A percentile compares a stretch with the other conserved stretches of the same genome.
Conservation (phyloP, 495 filamentous ascomycete species). For the Parathielavia appendiculata region DNA sequence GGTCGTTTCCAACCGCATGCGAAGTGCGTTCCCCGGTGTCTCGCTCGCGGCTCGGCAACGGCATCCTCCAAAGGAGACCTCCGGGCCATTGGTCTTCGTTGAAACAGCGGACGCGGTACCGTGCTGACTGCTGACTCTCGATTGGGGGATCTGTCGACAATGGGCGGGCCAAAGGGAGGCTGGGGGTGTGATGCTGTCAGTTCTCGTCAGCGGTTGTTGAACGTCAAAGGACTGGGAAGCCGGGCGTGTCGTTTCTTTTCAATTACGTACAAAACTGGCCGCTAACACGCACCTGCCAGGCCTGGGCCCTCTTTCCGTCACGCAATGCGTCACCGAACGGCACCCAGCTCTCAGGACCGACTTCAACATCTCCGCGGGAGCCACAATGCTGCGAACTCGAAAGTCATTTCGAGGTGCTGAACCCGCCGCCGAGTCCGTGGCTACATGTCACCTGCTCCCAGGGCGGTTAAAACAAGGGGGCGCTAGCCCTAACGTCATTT, state of each 20-base stretch:
- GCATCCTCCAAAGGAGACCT: too few relatives aligned
- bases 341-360: background rate
- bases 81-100: background rate
- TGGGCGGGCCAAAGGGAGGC: background rate
- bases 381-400: background rate
- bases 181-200: conserved; percentile 1
- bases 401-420: background rate
- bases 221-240: background rate
- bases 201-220: background rate
- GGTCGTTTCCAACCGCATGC: background rate
- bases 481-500: conserved; percentile 8
- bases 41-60: background rate
- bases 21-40: background rate
- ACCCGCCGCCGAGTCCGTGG: background rate
- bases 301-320: conserved; percentile 18
- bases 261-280: conserved; percentile 35
- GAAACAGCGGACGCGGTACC: background rate
- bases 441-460: background rate
- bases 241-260: conserved; percentile 18
- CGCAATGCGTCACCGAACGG: conserved; percentile 18
- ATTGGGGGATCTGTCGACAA: background rate
- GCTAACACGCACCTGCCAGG: conserved; percentile 24
- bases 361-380: conserved; percentile 30
- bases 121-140: background rate
- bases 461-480: background rate